Percentiles rank a stretch among this genome's conserved stretches.
Conservation (phyloP, 2,329 filamentous ascomycete species). For the Diaporthe sp. region DNA sequence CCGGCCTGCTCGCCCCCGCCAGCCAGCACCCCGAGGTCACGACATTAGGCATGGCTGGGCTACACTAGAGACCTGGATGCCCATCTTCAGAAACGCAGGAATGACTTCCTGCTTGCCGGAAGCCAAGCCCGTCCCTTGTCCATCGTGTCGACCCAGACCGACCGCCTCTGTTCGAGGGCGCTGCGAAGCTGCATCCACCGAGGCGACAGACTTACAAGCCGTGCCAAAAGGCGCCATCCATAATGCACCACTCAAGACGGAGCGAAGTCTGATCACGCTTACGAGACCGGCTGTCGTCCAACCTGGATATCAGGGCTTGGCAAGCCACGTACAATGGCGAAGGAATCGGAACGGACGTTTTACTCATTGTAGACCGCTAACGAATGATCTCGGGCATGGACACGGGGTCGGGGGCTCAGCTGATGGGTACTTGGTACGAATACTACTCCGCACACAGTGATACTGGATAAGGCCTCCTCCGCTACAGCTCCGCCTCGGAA, state of each 20-base stretch:
- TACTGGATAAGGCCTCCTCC: slow-evolving; percentile 31
- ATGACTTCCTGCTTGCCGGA: slow-evolving; percentile 24
- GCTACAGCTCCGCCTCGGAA: slow-evolving; percentile 34
- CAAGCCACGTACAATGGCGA: slow-evolving; percentile 22
- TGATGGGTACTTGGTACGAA: slow-evolving; percentile 29
- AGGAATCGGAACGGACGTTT: slow-evolving; percentile 29
- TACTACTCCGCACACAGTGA: slow-evolving; percentile 26
- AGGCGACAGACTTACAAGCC: background rate
- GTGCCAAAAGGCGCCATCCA: background rate
- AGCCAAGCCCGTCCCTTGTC: slow-evolving; percentile 7
- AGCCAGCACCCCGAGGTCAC: background rate
- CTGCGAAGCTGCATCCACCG: background rate
- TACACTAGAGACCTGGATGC: background rate
- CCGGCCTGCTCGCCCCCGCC: slow-evolving; percentile 2
- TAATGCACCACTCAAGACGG: slow-evolving; percentile 18
- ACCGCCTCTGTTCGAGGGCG: background rate
- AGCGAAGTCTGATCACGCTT: slow-evolving; percentile 12
- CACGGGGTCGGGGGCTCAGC: slow-evolving; percentile 35
- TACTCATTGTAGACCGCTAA: slow-evolving; percentile 30
- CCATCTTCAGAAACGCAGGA: background rate
- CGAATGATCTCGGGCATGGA: slow-evolving; percentile 24
- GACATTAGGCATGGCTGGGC: background rate
- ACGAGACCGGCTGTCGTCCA: slow-evolving; percentile 21
- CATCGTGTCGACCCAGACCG: background rate
- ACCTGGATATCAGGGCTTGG: slow-evolving; percentile 25